These are phyloP conservation scores for Candida sonorensis DNA, from an alignment of 805 yeast genomes.

Conservation along the genomic window DNA sequence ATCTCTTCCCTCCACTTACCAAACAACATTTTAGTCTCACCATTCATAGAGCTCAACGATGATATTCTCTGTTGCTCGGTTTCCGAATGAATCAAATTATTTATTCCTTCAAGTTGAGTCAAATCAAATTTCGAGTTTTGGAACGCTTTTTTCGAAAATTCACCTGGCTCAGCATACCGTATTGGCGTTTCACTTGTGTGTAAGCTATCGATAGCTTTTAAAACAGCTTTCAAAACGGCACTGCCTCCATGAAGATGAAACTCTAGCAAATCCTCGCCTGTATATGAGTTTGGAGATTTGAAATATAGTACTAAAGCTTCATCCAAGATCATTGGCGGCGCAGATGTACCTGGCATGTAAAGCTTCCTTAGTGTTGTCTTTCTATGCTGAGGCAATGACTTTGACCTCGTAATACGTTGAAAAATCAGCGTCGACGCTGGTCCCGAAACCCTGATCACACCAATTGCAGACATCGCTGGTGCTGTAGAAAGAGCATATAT, in stretches of 20 bases:
- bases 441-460: slow-evolving; percentile 80
- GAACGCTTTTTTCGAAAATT: slow-evolving; percentile 83
- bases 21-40: slow-evolving; percentile 52
- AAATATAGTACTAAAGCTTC: slow-evolving; percentile 70
- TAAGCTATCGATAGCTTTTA: slow-evolving; percentile 50
- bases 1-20: slow-evolving; percentile 60
- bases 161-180: slow-evolving; percentile 89
- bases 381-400: slow-evolving; percentile 39
- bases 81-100: slow-evolving; percentile 87
- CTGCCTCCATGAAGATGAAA: slow-evolving; percentile 92
- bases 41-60: slow-evolving; percentile 67
- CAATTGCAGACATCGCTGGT: slow-evolving; percentile 77
- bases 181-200: slow-evolving; percentile 44
- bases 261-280: slow-evolving; percentile 89
- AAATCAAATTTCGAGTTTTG: slow-evolving; percentile 77
- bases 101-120: slow-evolving; percentile 85
- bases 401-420: slow-evolving; percentile 36
- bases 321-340: slow-evolving; percentile 46
- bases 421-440: slow-evolving; percentile 44
- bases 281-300: slow-evolving; percentile 69
- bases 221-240: slow-evolving; percentile 68
- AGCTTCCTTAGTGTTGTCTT: slow-evolving; percentile 53
- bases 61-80: slow-evolving; percentile 82
- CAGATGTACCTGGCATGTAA: slow-evolving; percentile 34
- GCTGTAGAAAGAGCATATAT: slow-evolving; percentile 88